Conservation (phyloP, 805 yeast species). For the Candida maris region DNA sequence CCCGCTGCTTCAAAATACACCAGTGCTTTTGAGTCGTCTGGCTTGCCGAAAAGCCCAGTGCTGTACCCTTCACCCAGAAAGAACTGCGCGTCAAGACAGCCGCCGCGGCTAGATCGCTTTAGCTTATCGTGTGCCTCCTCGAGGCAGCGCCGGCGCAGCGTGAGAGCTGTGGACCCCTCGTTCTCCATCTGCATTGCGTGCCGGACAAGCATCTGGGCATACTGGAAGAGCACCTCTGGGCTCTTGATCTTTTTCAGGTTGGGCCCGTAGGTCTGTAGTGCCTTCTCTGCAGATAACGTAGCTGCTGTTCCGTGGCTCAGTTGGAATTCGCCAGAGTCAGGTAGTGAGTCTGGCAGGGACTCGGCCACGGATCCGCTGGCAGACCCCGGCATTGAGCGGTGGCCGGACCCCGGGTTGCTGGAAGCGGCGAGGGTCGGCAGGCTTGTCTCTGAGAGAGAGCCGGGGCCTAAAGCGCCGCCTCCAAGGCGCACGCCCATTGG, state of each 20-base stretch:
- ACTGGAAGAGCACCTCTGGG: conserved; percentile 82
- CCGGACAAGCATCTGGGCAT: conserved; percentile 73
- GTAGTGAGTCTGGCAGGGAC: background rate
- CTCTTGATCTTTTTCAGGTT: conserved; percentile 84
- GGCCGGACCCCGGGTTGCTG: no score
- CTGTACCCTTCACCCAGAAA: conserved; percentile 85
- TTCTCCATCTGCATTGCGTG: conserved; percentile 19
- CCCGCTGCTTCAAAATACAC: conserved; percentile 82
- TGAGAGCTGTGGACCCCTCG: conserved; percentile 23
- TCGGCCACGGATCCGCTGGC: background rate
- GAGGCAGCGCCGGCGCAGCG: conserved; percentile 52
- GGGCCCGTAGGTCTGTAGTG: conserved; percentile 80
- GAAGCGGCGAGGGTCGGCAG: no score
- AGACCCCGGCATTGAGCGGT: no score
- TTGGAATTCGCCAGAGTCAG: background rate
- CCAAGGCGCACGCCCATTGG: background rate
- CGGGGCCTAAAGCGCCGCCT: background rate
- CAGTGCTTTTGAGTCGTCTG: conserved; percentile 76
- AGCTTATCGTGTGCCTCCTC: conserved; percentile 60
- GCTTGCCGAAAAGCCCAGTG: conserved; percentile 78
- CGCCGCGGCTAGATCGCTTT: conserved; percentile 69
- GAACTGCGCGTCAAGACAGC: conserved; percentile 88
- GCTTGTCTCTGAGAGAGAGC: background rate
- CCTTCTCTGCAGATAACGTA: conserved; percentile 46
- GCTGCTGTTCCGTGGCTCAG: conserved; percentile 24